Percentiles rank a stretch among this genome's conserved stretches.
Conservation (phyloP, 106 monocot species). For the Platanthera guangdongensis region DNA sequence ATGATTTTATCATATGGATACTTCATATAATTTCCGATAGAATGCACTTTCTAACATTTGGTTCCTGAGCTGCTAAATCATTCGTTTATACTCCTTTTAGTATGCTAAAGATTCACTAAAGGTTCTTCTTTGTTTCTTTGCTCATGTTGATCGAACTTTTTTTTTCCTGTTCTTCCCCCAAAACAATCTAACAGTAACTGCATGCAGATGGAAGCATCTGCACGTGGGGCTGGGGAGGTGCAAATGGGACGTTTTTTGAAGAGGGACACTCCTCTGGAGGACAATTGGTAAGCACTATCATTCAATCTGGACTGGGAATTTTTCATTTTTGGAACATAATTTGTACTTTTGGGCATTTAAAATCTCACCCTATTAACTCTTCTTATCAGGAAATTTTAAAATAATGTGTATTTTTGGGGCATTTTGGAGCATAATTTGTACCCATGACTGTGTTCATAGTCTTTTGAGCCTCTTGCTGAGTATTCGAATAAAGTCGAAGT, state of each 20-base stretch:
- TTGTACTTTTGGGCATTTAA: not conserved
- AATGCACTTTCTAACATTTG: no score
- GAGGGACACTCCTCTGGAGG: constrained; percentile 94
- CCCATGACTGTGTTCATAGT: no score
- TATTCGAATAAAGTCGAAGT: no score
- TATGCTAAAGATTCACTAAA: no score
- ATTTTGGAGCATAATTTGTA: no score
- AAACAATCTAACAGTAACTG: not conserved
- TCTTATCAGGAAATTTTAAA: not conserved
- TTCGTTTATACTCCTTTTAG: no score
- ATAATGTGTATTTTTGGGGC: not conserved
- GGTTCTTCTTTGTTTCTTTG: not conserved
- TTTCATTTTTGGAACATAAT: not conserved
- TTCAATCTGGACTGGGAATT: not conserved
- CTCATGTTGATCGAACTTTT: no score
- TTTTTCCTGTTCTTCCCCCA: not conserved
- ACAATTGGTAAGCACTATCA: constrained; percentile 52
- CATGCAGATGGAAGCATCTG: constrained; percentile 63
- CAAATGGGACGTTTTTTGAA: constrained; percentile 92
- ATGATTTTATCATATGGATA: no score
- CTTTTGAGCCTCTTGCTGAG: no score
- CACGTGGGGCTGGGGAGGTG: constrained; percentile 99
- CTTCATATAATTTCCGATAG: no score
- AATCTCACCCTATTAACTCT: not conserved
- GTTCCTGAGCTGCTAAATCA: no score